A percentile compares a stretch with the other conserved stretches of the same genome.
Conservation (phyloP, 2,329 filamentous ascomycete genomes). For the Aspergillus versicolor region DNA sequence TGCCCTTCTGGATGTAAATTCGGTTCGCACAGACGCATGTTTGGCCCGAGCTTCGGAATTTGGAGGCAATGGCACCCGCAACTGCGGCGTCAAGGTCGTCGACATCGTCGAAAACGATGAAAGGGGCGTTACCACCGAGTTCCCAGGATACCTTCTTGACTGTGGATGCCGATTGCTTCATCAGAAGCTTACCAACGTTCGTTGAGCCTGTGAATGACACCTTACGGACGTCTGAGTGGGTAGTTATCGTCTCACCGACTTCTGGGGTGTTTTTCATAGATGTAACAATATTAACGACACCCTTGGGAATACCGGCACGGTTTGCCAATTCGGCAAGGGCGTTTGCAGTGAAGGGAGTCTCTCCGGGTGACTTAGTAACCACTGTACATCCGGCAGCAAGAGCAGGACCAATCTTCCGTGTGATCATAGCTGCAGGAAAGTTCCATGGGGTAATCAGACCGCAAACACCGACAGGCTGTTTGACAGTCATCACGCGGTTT, state of each 20-base stretch:
- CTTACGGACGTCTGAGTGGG: conserved; percentile 75
- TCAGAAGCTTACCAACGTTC: conserved; percentile 69
- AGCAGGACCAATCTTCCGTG: conserved; percentile 54
- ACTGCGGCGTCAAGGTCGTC: conserved; percentile 85
- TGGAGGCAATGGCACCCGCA: conserved; percentile 76
- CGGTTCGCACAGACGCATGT: conserved; percentile 82
- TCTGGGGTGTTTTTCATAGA: conserved; percentile 74
- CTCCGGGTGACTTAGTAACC: conserved; percentile 84
- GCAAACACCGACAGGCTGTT: conserved; percentile 67
- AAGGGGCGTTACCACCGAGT: conserved; percentile 90
- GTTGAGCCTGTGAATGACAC: conserved; percentile 87
- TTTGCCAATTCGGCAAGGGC: conserved; percentile 83
- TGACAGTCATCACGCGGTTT: conserved; percentile 63
- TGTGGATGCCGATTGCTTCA: conserved; percentile 83
- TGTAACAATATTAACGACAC: conserved; percentile 88
- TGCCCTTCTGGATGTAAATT: conserved; percentile 52
- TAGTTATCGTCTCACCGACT: conserved; percentile 75
- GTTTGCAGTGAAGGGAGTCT: conserved; percentile 88
- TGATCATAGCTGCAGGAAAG: conserved; percentile 58
- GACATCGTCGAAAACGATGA: conserved; percentile 90
- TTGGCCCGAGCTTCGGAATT: conserved; percentile 93
- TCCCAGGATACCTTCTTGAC: conserved; percentile 87
- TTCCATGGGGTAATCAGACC: conserved; percentile 69
- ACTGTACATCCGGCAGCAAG: conserved; percentile 95
- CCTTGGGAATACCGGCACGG: conserved; percentile 83